Conservation (phyloP, 495 filamentous ascomycete genomes). For the Xylaria nigripes region DNA sequence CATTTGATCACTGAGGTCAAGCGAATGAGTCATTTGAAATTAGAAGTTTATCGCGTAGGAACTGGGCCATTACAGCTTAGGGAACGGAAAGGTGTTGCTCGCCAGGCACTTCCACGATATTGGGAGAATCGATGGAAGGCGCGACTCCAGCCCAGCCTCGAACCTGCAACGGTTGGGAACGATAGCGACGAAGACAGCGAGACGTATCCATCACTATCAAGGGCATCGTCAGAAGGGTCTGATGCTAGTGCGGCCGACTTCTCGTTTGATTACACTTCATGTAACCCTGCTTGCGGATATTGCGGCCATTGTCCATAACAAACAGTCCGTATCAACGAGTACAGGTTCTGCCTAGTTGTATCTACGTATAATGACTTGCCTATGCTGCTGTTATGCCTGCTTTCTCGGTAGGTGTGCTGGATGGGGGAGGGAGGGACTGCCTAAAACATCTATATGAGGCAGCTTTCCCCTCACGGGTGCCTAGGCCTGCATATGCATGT, state of each 20-base stretch:
- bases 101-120: conserved; percentile 21
- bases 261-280: conserved; percentile 35
- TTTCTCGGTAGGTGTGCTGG: no score
- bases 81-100: conserved; percentile 24
- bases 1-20: conserved; percentile 38
- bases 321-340: no score
- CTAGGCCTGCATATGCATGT: not conserved
- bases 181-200: conserved; percentile 2
- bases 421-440: no score
- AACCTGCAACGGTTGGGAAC: not conserved
- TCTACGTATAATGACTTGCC: no score
- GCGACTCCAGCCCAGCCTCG: not conserved
- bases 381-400: no score
- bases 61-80: conserved; percentile 36
- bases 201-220: not conserved
- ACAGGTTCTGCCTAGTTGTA: no score
- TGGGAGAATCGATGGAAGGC: conserved; percentile 18
- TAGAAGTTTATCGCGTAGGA: conserved; percentile 37
- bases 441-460: not conserved
- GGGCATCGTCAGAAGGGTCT: conserved; percentile 8
- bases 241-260: conserved; percentile 21
- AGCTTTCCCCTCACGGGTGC: not conserved
- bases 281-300: conserved; percentile 34
- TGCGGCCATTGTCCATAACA: conserved; percentile 30
- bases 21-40: conserved; percentile 24